Base-by-base conservation (phyloP, 768 basidiomycete genomes). In the Phaeotremella skinneri region DNA sequence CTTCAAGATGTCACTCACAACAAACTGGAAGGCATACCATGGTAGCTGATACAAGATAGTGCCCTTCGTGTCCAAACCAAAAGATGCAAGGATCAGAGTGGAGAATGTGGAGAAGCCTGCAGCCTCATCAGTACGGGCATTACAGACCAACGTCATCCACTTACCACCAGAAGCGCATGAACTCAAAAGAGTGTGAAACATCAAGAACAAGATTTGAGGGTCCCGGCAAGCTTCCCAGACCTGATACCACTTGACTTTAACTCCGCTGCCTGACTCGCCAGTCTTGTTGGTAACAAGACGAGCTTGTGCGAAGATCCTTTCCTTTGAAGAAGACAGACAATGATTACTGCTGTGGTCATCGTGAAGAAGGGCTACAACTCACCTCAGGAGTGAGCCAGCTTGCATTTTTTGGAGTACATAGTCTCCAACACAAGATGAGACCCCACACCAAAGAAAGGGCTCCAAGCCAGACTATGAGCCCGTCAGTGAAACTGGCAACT, bases 71-170 rank as follows among this genome's bases (percentile, higher is more conserved):
- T 17, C 41, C 3, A 62, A 37, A 26, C 61, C 61, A 29, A 62
- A 62, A 4, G 61, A 62, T 29, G 57, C 43, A 4, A 62, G 42
- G 37, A 62, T 62, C 30, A 62, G 37, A 25, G 61, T 57, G 23
- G 61, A 62, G 34, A 62, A 62, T 6, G 61, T 57, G 4, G 61
- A 57, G 55, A 62, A 57, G 29, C 59, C 61, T 58, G n/a, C n/a
- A n/a, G n/a, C n/a, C n/a, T n/a, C n/a, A n/a, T n/a, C n/a, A n/a
- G n/a, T n/a, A n/a, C n/a, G n/a, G n/a, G n/a, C n/a, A n/a, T n/a
- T n/a, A n/a, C n/a, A n/a, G n/a, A n/a, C n/a, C n/a, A n/a, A n/a
- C n/a, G n/a, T n/a, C n/a, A n/a, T n/a, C n/a, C n/a, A n/a, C n/a
- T n/a, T n/a, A n/a, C n/a, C n/a, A n/a, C 61, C 61, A 7, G 61